phyloP scores from a whole-genome alignment of 2,329 filamentous ascomycete genomes.

The Ascochyta koolunga region DNA sequence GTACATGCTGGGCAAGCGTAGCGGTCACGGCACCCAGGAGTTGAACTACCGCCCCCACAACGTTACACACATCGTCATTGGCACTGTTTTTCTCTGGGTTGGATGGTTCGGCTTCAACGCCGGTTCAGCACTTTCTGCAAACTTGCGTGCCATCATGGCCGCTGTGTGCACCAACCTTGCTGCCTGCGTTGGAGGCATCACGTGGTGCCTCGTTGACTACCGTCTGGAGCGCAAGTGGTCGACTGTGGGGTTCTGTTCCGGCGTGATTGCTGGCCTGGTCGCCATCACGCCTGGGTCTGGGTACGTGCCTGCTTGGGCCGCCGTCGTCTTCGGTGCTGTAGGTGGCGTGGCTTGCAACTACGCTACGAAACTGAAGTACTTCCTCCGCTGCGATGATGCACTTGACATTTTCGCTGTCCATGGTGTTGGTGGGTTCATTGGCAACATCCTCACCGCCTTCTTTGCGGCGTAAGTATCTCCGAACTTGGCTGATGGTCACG shows the following conservation, averaged over 20 bases:
- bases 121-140: constrained; percentile 79
- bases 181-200: constrained; percentile 82
- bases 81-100: constrained; percentile 92
- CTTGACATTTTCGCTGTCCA: constrained; percentile 75
- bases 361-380: constrained; percentile 88
- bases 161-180: constrained; percentile 85
- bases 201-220: constrained; percentile 89
- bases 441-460: constrained; percentile 68
- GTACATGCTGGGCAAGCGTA: constrained; percentile 85
- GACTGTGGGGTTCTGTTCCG: constrained; percentile 90
- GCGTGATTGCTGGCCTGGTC: constrained; percentile 84
- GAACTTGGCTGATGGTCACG: background rate
- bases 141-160: constrained; percentile 85
- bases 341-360: constrained; percentile 85
- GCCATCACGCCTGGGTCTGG: constrained; percentile 88
- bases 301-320: constrained; percentile 83
- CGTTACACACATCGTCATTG: constrained; percentile 88
- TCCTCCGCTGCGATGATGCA: constrained; percentile 80
- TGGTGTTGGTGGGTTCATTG: constrained; percentile 64
- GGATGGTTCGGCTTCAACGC: constrained; percentile 97
- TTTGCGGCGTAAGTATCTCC: constrained; percentile 70
- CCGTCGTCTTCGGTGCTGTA: constrained; percentile 77
- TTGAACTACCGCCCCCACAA: constrained; percentile 93
- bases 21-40: constrained; percentile 84
- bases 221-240: constrained; percentile 90